Evolutionary conservation across 208 protist genomes (phyloP), one percentile per base, ranked within the genome.

Genomic region (Acanthamoeba sp.): DNA sequence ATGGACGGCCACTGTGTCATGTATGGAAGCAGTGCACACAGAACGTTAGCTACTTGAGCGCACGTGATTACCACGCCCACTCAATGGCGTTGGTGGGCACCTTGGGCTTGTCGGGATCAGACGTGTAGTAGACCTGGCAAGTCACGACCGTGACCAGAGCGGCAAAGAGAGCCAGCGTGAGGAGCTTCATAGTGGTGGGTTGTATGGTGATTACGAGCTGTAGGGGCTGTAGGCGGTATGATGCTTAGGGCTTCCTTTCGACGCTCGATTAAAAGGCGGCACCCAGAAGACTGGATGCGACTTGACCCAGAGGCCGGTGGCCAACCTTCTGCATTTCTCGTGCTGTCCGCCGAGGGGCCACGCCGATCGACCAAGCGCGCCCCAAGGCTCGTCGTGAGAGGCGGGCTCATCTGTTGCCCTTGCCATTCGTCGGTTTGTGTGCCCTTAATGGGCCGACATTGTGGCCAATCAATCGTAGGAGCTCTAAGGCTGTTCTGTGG

Each of bases 1-100:
- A 71, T 71, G 7, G 16, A 22, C 5, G 84, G 84, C 84, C 48
- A 91, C 84, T 91, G 38, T 88, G 66, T 40, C 12, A 76, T 71
- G 62, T 71, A 22, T 6, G 62, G 27, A 27, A 6, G 29, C n/a
- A n/a, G n/a, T n/a, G n/a, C n/a, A n/a, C n/a, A n/a, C n/a, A n/a
- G n/a, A n/a, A n/a, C n/a, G n/a, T n/a, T n/a, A n/a, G n/a, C n/a
- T n/a, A n/a, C n/a, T n/a, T n/a, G n/a, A n/a, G n/a, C n/a, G n/a
- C n/a, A n/a, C n/a, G n/a, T n/a, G n/a, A n/a, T n/a, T n/a, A n/a
- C n/a, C n/a, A 18, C 29, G 62, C 62, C 45, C 4, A 50, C 45
- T 50, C 45, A 3, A 76, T 22, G 66, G n/a, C 20, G 14, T 40
- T 76, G 14, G 4, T 36, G 66, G 27, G 66, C 20, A 76, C 66